Percentiles rank a stretch among this genome's conserved stretches.
phyloP scores from a whole-genome alignment of 1,284 basidiomycete species.

The Cerrena zonata region DNA sequence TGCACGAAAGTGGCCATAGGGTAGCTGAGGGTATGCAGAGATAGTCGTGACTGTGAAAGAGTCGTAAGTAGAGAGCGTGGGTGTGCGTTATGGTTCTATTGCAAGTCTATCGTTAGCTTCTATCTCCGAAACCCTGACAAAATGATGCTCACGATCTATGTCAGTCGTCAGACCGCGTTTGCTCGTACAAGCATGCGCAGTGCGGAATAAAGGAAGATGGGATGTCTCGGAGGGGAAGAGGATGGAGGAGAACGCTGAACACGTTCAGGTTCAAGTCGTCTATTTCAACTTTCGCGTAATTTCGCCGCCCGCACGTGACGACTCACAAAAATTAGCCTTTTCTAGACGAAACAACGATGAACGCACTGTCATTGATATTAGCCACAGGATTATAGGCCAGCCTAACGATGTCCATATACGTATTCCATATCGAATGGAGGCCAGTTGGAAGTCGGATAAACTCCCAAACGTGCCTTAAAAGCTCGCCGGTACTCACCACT shows the following conservation, averaged over 20 bases:
- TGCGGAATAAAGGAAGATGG: neutral
- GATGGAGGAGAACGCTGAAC: neutral
- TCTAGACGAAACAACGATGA: too few relatives aligned
- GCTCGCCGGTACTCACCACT: too few relatives aligned
- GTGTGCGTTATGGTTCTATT: constrained; percentile 6
- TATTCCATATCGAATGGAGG: too few relatives aligned
- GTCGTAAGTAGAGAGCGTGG: constrained; percentile 29
- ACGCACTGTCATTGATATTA: too few relatives aligned
- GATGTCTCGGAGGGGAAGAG: neutral
- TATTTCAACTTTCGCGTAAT: too few relatives aligned
- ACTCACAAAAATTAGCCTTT: too few relatives aligned
- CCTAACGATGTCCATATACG: too few relatives aligned
- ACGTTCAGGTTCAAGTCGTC: too few relatives aligned
- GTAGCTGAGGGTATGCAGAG: constrained; percentile 8
- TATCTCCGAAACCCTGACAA: neutral
- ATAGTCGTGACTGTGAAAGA: constrained; percentile 4
- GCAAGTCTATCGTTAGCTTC: neutral
- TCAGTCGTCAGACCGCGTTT: neutral
- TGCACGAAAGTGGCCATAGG: constrained; percentile 40
- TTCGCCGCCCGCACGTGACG: too few relatives aligned
- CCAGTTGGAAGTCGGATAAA: too few relatives aligned
- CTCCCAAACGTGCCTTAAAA: too few relatives aligned
- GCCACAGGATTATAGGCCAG: too few relatives aligned
- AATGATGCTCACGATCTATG: neutral
- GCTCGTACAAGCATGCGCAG: neutral